Percentiles rank a stretch among this genome's conserved stretches.
Conservation (phyloP, 1,284 basidiomycete species). For the Pholiota adiposa region DNA sequence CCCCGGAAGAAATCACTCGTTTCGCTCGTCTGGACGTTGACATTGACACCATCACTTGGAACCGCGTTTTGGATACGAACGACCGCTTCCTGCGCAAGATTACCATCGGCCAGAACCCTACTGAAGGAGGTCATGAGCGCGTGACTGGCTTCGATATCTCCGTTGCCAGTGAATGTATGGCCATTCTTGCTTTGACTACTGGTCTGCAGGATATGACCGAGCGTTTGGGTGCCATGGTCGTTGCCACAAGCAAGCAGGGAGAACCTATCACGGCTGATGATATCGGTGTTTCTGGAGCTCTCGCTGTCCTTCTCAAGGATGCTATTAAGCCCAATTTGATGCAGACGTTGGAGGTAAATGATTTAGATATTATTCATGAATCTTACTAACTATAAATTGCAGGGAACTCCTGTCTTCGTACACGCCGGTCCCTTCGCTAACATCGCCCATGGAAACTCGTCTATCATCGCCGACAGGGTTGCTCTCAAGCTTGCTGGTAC, state of each 20-base stretch:
- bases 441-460: conserved; percentile 99
- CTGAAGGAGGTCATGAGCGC: conserved; percentile 90
- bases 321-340: conserved; percentile 99
- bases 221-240: conserved; percentile 93
- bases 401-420: conserved; percentile 98
- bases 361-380: not conserved
- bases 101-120: conserved; percentile 88
- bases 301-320: conserved; percentile 98
- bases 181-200: conserved; percentile 92
- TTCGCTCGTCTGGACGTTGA: conserved; percentile 96
- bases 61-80: conserved; percentile 96
- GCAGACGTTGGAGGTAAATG: conserved; percentile 88
- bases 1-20: conserved; percentile 87
- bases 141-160: conserved; percentile 96
- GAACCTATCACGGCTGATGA: conserved; percentile 97
- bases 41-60: conserved; percentile 94
- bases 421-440: conserved; percentile 99
- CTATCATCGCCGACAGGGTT: conserved; percentile 95
- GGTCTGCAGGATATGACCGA: conserved; percentile 92
- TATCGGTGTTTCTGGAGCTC: conserved; percentile 93
- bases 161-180: conserved; percentile 98
- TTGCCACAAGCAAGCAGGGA: conserved; percentile 92
- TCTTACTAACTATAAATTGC: conserved; percentile 5
- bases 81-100: conserved; percentile 97
- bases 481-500: conserved; percentile 97